Evolutionary conservation across 495 filamentous ascomycete species (phyloP), one percentile per base, ranked within the genome.

Genomic region (Penicillium goetzii): DNA sequence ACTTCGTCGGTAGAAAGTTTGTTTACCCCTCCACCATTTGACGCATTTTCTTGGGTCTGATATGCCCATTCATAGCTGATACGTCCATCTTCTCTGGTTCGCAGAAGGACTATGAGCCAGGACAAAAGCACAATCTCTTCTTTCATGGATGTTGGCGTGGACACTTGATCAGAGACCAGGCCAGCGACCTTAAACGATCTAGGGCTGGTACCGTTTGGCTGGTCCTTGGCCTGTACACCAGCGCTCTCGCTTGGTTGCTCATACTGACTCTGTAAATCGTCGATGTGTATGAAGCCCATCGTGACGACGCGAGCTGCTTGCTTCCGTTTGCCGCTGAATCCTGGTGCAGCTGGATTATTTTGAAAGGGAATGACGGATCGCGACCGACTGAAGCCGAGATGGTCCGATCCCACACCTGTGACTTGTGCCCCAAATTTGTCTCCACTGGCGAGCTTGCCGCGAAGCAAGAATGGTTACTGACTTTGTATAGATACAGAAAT

Each of bases 21-120:
- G 34, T 43, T 61, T 12, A 49, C 54, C 9, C 40, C 32, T 17
- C 64, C 61, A 2, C 28, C 21, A 17, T 33, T 53, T 61, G 10
- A 17, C 19, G 6, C 53, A 49, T 60, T 23, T 15, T 60, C 49
- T 52, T 40, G 34, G 17, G 11, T 28, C 5, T 61, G 62, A 58
- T 77, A 77, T 2, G 72, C 59, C 79, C 79, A 83, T 10, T 80
- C 76, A 59, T 64, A 81, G 15, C 40, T 52, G 21, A 71, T 34
- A n/a, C 76, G 72, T 26, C 63, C 69, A 26, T 78, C 76, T 70
- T 83, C 80, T 9, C 62, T 66, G 2, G 73, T 76, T 7, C 69
- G 68, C 61, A 81, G 50, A 21, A 83, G 74, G 33, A 76, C 69
- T 21, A 81, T 67, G 6, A 80, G 68, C 80, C 80, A 83, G n/a